Evolutionary conservation across 345 rosid genomes (phyloP), one percentile per base, ranked within the genome.

Genomic region (Lepidium africanum): DNA sequence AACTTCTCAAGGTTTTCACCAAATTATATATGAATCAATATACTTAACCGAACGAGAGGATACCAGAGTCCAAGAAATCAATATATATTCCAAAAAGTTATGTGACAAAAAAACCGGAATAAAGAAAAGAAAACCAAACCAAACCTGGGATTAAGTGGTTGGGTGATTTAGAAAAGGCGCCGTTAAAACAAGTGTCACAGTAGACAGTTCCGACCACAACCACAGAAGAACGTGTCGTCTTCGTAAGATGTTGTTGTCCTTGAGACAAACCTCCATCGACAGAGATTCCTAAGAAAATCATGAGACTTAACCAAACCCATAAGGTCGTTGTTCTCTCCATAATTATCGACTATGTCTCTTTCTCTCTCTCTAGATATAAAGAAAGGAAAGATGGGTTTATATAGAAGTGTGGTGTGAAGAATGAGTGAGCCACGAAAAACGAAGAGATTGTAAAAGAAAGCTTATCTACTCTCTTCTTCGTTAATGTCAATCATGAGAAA

Each of bases 151-250:
- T 85, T 78, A 89, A 91, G 84, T 84, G 93, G 71, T 80, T 79
- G 48, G 54, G 48, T 49, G 72, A 43, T 78, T 67, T 82, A 0
- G 96, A 77, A 81, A 84, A 77, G 43, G 63, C 82, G 33, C 77
- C 47, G 9, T 70, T 87, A 81, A 88, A 87, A 75, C 98, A 90
- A 10, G 96, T 88, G 76, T 90, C 96, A 35, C 98, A 93, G 81
- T 80, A 88, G 41, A 90, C 97, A 59, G 92, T 87, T 33, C 98
- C 97, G 30, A 93, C 92, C 30, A 87, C 89, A 42, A 81, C 69
- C 0, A 96, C 85, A 53, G 89, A 77, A 58, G 83, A 82, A 68
- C 56, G 84, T 59, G 74, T 82, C 69, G 69, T 76, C 70, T 69
- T 75, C 55, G 6, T 10, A 9, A 10, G 10, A 63, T 75, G 75